phyloP scores from a whole-genome alignment of 805 yeast genomes.

The Myxozyma kluyveri region DNA sequence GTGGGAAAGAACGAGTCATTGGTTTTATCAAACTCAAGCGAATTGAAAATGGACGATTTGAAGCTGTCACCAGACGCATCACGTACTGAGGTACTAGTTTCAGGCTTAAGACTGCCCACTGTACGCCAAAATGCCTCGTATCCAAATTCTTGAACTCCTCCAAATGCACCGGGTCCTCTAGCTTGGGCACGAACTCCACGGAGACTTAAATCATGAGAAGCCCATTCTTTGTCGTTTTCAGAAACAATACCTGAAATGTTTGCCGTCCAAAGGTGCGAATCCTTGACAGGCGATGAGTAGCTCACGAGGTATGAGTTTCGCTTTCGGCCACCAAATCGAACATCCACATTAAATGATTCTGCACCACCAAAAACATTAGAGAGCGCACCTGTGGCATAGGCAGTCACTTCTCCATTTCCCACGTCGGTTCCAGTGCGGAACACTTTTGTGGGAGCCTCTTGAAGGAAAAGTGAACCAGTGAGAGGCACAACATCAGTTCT shows the following conservation, averaged over 20 bases:
- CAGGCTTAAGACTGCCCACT: constrained; percentile 45
- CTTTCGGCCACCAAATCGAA: constrained; percentile 60
- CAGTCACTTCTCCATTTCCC: constrained; percentile 97
- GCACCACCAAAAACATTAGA: constrained; percentile 68
- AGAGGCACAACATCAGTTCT: constrained; percentile 22
- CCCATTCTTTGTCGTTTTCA: constrained; percentile 52
- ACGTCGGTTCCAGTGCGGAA: constrained; percentile 94
- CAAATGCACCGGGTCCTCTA: constrained; percentile 45
- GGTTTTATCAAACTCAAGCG: constrained; percentile 47
- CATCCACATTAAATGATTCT: constrained; percentile 52
- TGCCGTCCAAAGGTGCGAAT: constrained; percentile 50
- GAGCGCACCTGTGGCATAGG: constrained; percentile 73
- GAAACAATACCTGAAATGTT: constrained; percentile 53
- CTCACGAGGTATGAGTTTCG: constrained; percentile 53
- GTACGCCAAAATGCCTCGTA: constrained; percentile 59
- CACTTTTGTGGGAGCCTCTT: constrained; percentile 57
- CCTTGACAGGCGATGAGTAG: constrained; percentile 52
- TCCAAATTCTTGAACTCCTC: constrained; percentile 56
- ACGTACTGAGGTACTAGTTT: constrained; percentile 57
- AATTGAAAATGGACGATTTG: constrained; percentile 54
- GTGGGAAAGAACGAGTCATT: constrained; percentile 46
- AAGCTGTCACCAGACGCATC: constrained; percentile 59
- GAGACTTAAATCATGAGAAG: constrained; percentile 52
- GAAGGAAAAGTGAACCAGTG: constrained; percentile 30
- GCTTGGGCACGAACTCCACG: constrained; percentile 46